Evolutionary conservation across 805 yeast species (phyloP).

Genomic region (Dipodascopsis uninucleata): DNA sequence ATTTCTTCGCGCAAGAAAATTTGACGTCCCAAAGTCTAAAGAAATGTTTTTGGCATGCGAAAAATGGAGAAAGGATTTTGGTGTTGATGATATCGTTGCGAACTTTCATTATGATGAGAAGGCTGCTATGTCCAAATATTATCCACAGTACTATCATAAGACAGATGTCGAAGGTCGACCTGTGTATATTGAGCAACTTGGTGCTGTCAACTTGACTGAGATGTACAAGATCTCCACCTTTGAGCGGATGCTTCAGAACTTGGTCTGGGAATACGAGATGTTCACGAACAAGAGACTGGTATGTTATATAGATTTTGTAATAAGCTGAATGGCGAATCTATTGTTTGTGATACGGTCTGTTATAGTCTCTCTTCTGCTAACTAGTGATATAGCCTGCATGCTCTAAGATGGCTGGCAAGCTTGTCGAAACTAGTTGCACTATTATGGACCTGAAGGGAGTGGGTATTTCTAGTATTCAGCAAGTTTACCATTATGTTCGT

Average conservation of each 20-base stretch:
- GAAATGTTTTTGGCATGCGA: conserved; percentile 86
- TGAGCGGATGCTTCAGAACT: conserved; percentile 91
- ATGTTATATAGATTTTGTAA: conserved; percentile 2
- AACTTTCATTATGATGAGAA: conserved; percentile 94
- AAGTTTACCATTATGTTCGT: conserved; percentile 80
- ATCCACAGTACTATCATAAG: conserved; percentile 97
- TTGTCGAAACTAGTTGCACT: conserved; percentile 95
- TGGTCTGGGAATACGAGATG: conserved; percentile 97
- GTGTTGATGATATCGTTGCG: conserved; percentile 77
- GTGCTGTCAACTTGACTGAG: conserved; percentile 81
- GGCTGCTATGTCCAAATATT: conserved; percentile 54
- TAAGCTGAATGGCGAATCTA: too few species aligned
- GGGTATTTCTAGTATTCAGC: conserved; percentile 75
- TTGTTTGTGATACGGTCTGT: neutral
- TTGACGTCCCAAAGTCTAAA: conserved; percentile 73
- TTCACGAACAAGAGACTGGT: conserved; percentile 70
- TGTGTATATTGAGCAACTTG: conserved; percentile 88
- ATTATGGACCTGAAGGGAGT: conserved; percentile 93
- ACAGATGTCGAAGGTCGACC: conserved; percentile 97
- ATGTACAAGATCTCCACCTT: conserved; percentile 92
- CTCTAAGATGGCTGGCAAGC: conserved; percentile 70
- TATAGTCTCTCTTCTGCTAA: too few species aligned
- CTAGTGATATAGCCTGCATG: conserved; percentile 74
- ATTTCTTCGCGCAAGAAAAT: conserved; percentile 92
- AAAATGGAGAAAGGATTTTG: conserved; percentile 81